Conservation (phyloP, 2,329 filamentous ascomycete species). For the Karstenula rhodostoma region DNA sequence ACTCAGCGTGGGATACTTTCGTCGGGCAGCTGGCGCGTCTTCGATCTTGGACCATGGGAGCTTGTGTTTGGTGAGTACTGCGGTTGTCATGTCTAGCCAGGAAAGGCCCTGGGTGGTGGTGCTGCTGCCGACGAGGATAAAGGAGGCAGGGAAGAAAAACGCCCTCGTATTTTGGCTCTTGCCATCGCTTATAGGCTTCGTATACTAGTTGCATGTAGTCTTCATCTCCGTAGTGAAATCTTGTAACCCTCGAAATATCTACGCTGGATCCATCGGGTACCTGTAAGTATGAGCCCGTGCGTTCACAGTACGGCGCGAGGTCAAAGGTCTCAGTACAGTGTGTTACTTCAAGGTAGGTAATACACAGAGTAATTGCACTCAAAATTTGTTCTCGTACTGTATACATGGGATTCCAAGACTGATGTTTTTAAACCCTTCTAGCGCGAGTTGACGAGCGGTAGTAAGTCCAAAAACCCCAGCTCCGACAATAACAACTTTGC, state of each 20-base stretch:
- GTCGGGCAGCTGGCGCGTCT: neutral
- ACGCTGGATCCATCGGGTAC: slow-evolving; percentile 46
- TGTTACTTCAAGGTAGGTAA: too few relatives aligned
- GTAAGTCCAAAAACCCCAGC: slow-evolving; percentile 16
- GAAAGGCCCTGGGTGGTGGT: neutral
- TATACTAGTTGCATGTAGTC: neutral
- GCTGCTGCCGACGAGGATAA: neutral
- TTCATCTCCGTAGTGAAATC: slow-evolving; percentile 18
- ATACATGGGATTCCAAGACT: too few relatives aligned
- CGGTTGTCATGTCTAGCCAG: neutral
- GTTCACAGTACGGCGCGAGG: too few relatives aligned
- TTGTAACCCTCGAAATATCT: slow-evolving; percentile 50
- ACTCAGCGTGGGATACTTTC: neutral
- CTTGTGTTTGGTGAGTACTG: neutral
- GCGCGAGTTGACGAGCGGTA: slow-evolving; percentile 13
- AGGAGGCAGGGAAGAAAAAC: neutral
- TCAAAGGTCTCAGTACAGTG: too few relatives aligned
- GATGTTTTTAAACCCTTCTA: slow-evolving; percentile 12
- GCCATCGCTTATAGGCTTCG: neutral
- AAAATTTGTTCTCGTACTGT: too few relatives aligned
- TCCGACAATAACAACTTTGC: slow-evolving; percentile 12
- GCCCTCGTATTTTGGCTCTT: neutral
- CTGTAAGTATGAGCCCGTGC: neutral
- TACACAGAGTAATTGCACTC: too few relatives aligned
- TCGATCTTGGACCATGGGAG: neutral